Evolutionary conservation across 306 rosid species (phyloP).

Genomic region (Rosa persica): DNA sequence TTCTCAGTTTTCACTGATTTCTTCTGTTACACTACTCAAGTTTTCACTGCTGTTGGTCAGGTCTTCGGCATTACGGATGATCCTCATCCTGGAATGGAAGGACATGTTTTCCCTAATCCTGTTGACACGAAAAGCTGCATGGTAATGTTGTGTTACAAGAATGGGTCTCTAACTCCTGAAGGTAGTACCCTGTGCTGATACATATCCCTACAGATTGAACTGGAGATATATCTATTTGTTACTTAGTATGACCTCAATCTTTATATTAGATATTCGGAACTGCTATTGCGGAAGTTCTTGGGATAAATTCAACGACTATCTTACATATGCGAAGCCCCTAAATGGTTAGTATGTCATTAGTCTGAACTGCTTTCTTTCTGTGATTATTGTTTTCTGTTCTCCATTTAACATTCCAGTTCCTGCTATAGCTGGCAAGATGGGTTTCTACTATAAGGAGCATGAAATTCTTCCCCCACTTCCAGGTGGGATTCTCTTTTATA

Average conservation of each 20-base stretch:
- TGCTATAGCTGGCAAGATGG: slow-evolving; percentile 71
- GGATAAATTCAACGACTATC: slow-evolving; percentile 67
- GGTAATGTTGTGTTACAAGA: slow-evolving; percentile 95
- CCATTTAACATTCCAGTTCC: slow-evolving; percentile 27
- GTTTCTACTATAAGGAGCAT: slow-evolving; percentile 93
- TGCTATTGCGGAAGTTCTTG: slow-evolving; percentile 66
- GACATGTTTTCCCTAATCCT: slow-evolving; percentile 91
- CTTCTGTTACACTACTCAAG: background rate
- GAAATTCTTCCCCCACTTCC: slow-evolving; percentile 98
- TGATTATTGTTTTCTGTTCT: slow-evolving; percentile 15
- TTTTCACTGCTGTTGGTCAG: slow-evolving; percentile 33
- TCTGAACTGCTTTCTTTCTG: background rate
- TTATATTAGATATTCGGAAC: slow-evolving; percentile 65
- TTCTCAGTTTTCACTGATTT: slow-evolving; percentile 20
- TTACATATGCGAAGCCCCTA: slow-evolving; percentile 69
- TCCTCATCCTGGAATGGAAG: slow-evolving; percentile 78
- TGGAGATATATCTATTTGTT: slow-evolving; percentile 14
- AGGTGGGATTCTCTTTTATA: slow-evolving; percentile 39
- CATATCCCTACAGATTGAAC: slow-evolving; percentile 7
- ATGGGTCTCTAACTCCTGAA: slow-evolving; percentile 96
- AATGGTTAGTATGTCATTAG: slow-evolving; percentile 44
- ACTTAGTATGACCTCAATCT: slow-evolving; percentile 15
- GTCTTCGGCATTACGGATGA: slow-evolving; percentile 80
- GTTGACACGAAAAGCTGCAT: slow-evolving; percentile 82
- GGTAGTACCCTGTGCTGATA: slow-evolving; percentile 56